These are phyloP conservation scores for Xylaria flabelliformis DNA, from an alignment of 495 filamentous ascomycete genomes.

Conservation along the genomic window DNA sequence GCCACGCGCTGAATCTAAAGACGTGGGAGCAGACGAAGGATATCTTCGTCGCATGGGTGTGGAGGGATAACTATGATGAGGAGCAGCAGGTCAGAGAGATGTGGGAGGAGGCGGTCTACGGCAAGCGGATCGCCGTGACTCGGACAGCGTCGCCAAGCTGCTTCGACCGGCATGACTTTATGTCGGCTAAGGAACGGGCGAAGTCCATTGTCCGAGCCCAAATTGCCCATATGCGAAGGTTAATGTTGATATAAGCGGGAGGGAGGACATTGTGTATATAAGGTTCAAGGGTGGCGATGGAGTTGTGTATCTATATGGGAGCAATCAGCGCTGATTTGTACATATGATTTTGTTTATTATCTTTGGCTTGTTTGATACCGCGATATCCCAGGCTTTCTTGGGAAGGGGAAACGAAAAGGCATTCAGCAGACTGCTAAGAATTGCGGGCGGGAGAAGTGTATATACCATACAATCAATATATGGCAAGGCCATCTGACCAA, in stretches of 20 bases:
- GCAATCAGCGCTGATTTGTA: constrained; percentile 16
- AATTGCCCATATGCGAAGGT: constrained; percentile 25
- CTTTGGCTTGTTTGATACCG: neutral
- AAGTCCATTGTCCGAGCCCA: constrained; percentile 29
- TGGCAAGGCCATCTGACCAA: neutral
- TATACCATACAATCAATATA: too few species aligned
- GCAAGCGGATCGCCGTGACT: constrained; percentile 26
- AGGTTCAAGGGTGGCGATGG: neutral
- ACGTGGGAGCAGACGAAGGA: constrained; percentile 29
- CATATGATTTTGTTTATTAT: constrained; percentile 1
- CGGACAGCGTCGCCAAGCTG: constrained; percentile 28
- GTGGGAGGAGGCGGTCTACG: constrained; percentile 29
- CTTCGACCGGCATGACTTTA: constrained; percentile 27
- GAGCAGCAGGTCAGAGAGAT: constrained; percentile 30
- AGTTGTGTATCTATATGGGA: constrained; percentile 6
- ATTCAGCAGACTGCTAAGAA: neutral
- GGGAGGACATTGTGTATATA: neutral
- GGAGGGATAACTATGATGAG: constrained; percentile 29
- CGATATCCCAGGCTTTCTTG: neutral
- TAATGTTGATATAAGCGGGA: constrained; percentile 22
- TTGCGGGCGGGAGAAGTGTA: neutral
- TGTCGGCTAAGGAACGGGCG: constrained; percentile 28
- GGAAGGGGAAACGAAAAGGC: neutral
- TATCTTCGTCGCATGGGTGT: constrained; percentile 27
- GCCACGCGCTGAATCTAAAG: constrained; percentile 29